Evolutionary conservation across 2,329 filamentous ascomycete genomes (phyloP).

Genomic region (Sporothrix mexicana): DNA sequence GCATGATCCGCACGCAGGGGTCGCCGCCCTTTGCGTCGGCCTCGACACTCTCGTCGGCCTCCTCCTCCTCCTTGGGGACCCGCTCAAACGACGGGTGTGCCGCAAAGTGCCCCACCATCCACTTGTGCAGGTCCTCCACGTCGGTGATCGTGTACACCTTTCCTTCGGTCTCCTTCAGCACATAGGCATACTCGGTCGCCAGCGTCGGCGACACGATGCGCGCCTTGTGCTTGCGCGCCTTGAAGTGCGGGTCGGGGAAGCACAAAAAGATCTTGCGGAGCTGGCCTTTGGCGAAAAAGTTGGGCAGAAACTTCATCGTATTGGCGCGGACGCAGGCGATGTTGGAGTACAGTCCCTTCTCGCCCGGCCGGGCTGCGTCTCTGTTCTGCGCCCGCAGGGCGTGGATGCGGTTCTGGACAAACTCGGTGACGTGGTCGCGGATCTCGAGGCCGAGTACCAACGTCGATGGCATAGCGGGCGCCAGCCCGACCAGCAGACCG

Average conservation of each 20-base stretch:
- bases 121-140: constrained; percentile 89
- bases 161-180: constrained; percentile 74
- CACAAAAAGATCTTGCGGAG: constrained; percentile 94
- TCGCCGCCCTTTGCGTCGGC: constrained; percentile 54
- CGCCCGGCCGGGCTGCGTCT: constrained; percentile 40
- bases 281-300: constrained; percentile 85
- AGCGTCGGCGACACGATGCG: constrained; percentile 88
- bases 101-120: constrained; percentile 90
- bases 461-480: constrained; percentile 78
- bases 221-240: constrained; percentile 95
- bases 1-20: constrained; percentile 76
- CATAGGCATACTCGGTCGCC: constrained; percentile 92
- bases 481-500: constrained; percentile 83
- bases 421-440: constrained; percentile 85
- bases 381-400: constrained; percentile 73
- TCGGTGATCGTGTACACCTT: constrained; percentile 96
- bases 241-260: constrained; percentile 98
- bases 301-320: constrained; percentile 99
- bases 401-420: constrained; percentile 84
- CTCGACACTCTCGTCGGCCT: constrained; percentile 51
- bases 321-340: constrained; percentile 88
- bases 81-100: constrained; percentile 80
- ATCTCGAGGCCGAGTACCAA: constrained; percentile 93
- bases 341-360: constrained; percentile 70
- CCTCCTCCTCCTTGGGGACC: constrained; percentile 66